Conservation (phyloP, 176 grass and related monocot species). For the Bonia amplexicaulis region DNA sequence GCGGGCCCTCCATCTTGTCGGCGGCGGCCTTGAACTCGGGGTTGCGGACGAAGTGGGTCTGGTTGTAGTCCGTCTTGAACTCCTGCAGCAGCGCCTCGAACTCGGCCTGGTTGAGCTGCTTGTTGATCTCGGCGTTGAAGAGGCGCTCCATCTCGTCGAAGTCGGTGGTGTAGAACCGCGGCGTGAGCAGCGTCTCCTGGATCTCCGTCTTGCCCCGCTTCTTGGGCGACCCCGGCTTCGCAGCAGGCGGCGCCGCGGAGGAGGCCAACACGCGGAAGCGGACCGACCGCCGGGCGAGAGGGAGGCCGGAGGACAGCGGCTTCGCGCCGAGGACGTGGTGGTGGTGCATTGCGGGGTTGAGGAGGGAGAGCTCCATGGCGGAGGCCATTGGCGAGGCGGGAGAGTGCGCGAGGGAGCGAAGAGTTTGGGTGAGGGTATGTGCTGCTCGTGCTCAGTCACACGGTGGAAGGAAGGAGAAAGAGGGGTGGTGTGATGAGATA, state of each 20-base stretch:
- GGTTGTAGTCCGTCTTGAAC: constrained; percentile 99
- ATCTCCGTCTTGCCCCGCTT: constrained; percentile 74
- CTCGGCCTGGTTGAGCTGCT: constrained; percentile 86
- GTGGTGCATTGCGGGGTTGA: constrained; percentile 50
- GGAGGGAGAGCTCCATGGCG: constrained; percentile 72
- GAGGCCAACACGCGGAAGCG: constrained; percentile 36
- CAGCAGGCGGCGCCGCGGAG: constrained; percentile 19
- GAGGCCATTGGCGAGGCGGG: constrained; percentile 44
- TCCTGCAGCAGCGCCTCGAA: constrained; percentile 91
- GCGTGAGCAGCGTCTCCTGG: constrained; percentile 78
- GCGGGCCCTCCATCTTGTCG: constrained; percentile 81
- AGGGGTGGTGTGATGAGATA: constrained; percentile 31
- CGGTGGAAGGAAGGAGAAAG: neutral
- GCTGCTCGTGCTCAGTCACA: neutral
- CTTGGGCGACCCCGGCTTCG: constrained; percentile 21
- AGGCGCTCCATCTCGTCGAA: constrained; percentile 98
- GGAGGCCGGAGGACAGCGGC: neutral
- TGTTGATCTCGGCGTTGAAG: constrained; percentile 93
- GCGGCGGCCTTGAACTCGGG: constrained; percentile 88
- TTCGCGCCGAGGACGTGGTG: constrained; percentile 8
- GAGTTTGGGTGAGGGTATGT: neutral
- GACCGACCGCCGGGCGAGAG: neutral
- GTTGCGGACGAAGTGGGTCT: constrained; percentile 97
- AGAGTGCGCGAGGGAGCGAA: neutral
- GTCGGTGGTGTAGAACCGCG: constrained; percentile 90